Evolutionary conservation across 768 basidiomycete genomes (phyloP), one percentile per base, ranked within the genome.

Genomic region (Basidioascus undulatus): DNA sequence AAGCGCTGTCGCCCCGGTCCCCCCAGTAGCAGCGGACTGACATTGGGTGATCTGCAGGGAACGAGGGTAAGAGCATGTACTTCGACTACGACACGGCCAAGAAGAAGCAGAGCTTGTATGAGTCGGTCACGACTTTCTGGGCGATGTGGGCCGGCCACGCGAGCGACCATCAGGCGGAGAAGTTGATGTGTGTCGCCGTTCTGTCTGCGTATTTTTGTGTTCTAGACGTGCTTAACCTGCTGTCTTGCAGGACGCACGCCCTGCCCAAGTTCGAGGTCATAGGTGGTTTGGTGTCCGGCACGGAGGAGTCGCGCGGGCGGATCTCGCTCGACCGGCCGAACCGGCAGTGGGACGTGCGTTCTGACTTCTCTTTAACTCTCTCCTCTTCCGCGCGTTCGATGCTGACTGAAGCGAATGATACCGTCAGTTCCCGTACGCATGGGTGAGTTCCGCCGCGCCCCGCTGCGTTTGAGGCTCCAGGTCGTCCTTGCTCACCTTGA

Each of bases 71-170:
- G 65, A 72, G 69, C 48, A 64, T 96, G 51, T 96, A 89, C 65
- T 87, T 82, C 53, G 89, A 98, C 57, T 96, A 87, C 51, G 89
- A 98, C 56, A 87, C 81, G 15, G 78, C 72, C 41, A 70, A 77
- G 58, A 74, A 80, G 65, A 75, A 74, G 59, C 84, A 89, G 65
- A 82, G 76, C 46, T 57, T 87, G 50, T 98, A 96, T 54, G 89
- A 98, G 64, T 80, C 78, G 54, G 92, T 84, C n/a, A 98, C 89
- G 1, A 68, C 78, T 21, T 78, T 86, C 58, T 98, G 87, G 86
- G 70, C 83, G 28, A 66, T 98, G 27, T 98, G 89, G 89, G 84
- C 84, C 12, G 89, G 89, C 11, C 89, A 83, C 57, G 86, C 87
- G 31, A 87, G 82, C 46, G 89, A 94, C 50, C 76, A 86, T 49